phyloP scores from a whole-genome alignment of 2,329 filamentous ascomycete genomes.

The Aspergillus amoenus region DNA sequence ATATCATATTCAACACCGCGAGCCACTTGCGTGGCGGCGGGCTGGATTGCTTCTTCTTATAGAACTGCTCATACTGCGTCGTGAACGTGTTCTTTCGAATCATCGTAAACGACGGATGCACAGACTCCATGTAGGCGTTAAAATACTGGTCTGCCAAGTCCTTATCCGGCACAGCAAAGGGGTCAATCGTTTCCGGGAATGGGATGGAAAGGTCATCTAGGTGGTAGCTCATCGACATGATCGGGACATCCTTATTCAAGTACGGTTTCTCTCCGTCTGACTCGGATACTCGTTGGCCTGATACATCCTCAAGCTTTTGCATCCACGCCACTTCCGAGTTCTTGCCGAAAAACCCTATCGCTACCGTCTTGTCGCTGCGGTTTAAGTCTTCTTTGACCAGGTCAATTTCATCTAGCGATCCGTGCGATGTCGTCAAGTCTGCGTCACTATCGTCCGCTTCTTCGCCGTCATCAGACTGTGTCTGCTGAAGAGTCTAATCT shows the following conservation, averaged over 20 bases:
- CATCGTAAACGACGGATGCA: slow-evolving; percentile 43
- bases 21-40: slow-evolving; percentile 39
- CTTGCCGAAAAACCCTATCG: slow-evolving; percentile 44
- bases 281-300: slow-evolving; percentile 21
- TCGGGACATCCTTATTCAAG: slow-evolving; percentile 17
- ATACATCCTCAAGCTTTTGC: slow-evolving; percentile 35
- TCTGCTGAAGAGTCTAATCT: neutral
- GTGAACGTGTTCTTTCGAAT: slow-evolving; percentile 38
- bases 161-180: slow-evolving; percentile 37
- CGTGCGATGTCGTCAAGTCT: slow-evolving; percentile 25
- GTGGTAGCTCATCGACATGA: slow-evolving; percentile 37
- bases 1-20: slow-evolving; percentile 48
- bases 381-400: slow-evolving; percentile 44
- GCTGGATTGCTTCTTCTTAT: slow-evolving; percentile 16
- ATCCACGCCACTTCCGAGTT: slow-evolving; percentile 47
- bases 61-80: slow-evolving; percentile 40
- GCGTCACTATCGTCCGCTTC: slow-evolving; percentile 19
- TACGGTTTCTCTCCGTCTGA: neutral
- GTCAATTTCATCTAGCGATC: slow-evolving; percentile 43
- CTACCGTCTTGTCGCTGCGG: slow-evolving; percentile 33
- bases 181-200: slow-evolving; percentile 33
- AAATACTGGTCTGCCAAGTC: slow-evolving; percentile 40
- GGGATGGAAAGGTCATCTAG: slow-evolving; percentile 41
- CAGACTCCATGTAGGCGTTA: slow-evolving; percentile 37
- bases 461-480: slow-evolving; percentile 11